Conservation (phyloP, 2,329 filamentous ascomycete genomes). For the Diaporthe sp. region DNA sequence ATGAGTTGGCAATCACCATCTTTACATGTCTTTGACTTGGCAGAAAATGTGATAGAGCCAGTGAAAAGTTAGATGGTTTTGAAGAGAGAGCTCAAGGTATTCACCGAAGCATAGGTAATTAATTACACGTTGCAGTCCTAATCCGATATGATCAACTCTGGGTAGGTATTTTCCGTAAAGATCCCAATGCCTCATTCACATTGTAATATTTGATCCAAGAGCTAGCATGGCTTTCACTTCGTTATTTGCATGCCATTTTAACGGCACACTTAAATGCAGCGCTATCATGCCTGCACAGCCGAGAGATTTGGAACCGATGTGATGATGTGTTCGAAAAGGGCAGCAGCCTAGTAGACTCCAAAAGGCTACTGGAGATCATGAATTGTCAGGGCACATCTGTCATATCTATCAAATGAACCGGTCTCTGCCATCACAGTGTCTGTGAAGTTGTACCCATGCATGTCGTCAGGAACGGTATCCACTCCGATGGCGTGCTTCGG, state of each 20-base stretch:
- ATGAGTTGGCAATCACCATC: not conserved
- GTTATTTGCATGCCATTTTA: too few relatives aligned
- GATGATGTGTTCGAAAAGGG: not conserved
- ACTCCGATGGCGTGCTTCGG: conserved; percentile 26
- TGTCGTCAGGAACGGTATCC: not conserved
- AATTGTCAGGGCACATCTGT: not conserved
- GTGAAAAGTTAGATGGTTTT: not conserved
- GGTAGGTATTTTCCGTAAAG: too few relatives aligned
- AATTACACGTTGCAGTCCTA: not conserved
- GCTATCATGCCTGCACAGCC: not conserved
- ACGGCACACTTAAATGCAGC: too few relatives aligned
- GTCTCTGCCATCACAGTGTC: not conserved
- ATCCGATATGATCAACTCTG: too few relatives aligned
- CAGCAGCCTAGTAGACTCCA: not conserved
- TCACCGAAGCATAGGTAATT: not conserved
- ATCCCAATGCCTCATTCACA: too few relatives aligned
- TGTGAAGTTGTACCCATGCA: not conserved
- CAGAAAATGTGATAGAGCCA: not conserved
- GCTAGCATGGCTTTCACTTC: too few relatives aligned
- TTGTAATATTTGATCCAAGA: too few relatives aligned
- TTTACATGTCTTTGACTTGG: not conserved
- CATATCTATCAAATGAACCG: not conserved
- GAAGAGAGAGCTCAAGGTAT: not conserved
- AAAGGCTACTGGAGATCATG: not conserved
- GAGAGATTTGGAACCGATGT: not conserved